Evolutionary conservation across 2,329 filamentous ascomycete genomes (phyloP).

Genomic region (Delphinella strobiligena): DNA sequence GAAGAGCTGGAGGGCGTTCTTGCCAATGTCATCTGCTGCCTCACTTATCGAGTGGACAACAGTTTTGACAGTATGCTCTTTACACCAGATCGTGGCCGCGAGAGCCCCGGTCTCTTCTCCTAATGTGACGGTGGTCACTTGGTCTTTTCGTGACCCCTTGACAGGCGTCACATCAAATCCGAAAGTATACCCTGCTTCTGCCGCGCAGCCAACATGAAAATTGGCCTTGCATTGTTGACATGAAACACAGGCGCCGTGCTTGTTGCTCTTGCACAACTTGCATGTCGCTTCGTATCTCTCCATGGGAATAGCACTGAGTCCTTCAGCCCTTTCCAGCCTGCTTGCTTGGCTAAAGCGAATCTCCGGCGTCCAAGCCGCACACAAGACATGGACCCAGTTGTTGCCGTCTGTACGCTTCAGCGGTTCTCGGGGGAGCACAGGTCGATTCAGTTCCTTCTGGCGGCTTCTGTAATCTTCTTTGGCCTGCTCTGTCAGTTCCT

Average conservation of each 20-base stretch:
- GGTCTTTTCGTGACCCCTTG: constrained; percentile 77
- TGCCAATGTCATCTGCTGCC: constrained; percentile 53
- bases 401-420: constrained; percentile 91
- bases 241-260: constrained; percentile 62
- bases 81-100: constrained; percentile 82
- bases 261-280: constrained; percentile 65
- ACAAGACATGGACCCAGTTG: constrained; percentile 95
- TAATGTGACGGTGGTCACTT: constrained; percentile 66
- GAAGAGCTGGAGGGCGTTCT: constrained; percentile 75
- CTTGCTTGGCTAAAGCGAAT: constrained; percentile 83
- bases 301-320: constrained; percentile 69
- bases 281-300: constrained; percentile 65
- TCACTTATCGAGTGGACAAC: constrained; percentile 71
- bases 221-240: constrained; percentile 62
- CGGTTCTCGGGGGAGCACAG: constrained; percentile 73
- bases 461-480: constrained; percentile 72
- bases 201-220: constrained; percentile 86
- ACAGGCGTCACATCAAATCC: constrained; percentile 86
- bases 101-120: constrained; percentile 72
- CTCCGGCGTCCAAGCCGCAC: constrained; percentile 83
- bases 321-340: constrained; percentile 75
- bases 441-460: constrained; percentile 75
- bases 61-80: constrained; percentile 63
- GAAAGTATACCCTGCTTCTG: constrained; percentile 67
- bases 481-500: constrained; percentile 67